Evolutionary conservation across 305 asterid genomes (phyloP).

Genomic region (Solanum hybrid): DNA sequence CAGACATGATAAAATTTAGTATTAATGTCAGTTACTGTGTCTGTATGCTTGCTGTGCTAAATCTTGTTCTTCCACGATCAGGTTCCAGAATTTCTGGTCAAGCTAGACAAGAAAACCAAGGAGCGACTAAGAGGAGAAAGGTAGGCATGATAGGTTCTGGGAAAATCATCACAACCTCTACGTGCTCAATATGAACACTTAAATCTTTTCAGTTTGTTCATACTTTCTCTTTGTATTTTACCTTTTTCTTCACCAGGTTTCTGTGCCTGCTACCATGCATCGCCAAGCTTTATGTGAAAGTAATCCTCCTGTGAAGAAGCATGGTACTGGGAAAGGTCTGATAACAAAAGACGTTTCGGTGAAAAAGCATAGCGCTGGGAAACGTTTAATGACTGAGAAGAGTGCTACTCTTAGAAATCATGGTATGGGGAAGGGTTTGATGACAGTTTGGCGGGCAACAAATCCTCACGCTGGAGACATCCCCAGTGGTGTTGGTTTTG

Average conservation of each 20-base stretch:
- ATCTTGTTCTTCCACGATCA: constrained; percentile 25
- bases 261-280: constrained; percentile 29
- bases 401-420: constrained; percentile 31
- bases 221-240: constrained; percentile 1
- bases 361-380: constrained; percentile 57
- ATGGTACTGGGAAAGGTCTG: constrained; percentile 70
- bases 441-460: constrained; percentile 40
- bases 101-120: constrained; percentile 29
- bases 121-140: constrained; percentile 54
- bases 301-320: constrained; percentile 17
- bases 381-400: constrained; percentile 46
- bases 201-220: background rate
- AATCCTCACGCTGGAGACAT: constrained; percentile 33
- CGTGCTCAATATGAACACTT: background rate
- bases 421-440: constrained; percentile 76
- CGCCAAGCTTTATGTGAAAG: constrained; percentile 31
- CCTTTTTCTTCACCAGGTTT: constrained; percentile 31
- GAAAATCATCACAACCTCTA: background rate
- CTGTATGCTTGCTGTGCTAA: background rate
- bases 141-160: constrained; percentile 22
- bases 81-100: constrained; percentile 40
- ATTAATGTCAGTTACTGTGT: background rate
- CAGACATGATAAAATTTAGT: background rate
- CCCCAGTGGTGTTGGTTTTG: constrained; percentile 26
- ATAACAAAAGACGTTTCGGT: constrained; percentile 39